Percentiles rank a stretch among this genome's conserved stretches.
These are phyloP conservation scores for Clarireedia sp. DNA, from an alignment of 2,329 filamentous ascomycete genomes.

Conservation along the genomic window DNA sequence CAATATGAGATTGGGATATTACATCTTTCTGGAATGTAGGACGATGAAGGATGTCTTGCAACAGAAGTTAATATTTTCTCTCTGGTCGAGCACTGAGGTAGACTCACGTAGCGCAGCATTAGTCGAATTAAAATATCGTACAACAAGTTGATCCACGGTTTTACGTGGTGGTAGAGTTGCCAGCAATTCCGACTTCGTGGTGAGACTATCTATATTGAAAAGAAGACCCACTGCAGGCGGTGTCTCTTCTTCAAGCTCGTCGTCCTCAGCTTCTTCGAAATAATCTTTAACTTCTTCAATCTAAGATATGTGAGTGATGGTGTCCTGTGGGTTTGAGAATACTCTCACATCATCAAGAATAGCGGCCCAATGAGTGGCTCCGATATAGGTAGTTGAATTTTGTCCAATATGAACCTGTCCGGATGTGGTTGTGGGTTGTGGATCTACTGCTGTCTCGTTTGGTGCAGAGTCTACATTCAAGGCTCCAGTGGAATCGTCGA, in stretches of 20 bases:
- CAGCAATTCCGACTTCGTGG: constrained; percentile 39
- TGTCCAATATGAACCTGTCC: constrained; percentile 40
- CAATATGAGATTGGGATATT: background rate
- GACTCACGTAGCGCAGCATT: constrained; percentile 43
- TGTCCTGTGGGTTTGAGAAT: background rate
- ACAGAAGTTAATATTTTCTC: background rate
- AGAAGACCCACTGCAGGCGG: constrained; percentile 31
- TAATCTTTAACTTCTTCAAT: constrained; percentile 52
- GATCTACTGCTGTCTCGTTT: background rate
- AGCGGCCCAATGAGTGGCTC: constrained; percentile 52
- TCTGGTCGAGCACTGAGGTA: no score
- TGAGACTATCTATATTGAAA: constrained; percentile 31
- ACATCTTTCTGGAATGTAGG: constrained; percentile 43
- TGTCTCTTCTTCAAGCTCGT: constrained; percentile 28
- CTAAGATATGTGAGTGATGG: constrained; percentile 29
- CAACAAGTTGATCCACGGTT: constrained; percentile 43
- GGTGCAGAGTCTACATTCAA: background rate
- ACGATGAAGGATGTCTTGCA: constrained; percentile 43
- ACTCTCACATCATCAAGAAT: constrained; percentile 50
- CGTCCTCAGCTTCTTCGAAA: constrained; percentile 38
- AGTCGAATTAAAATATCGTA: constrained; percentile 45
- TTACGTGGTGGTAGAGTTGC: constrained; percentile 39
- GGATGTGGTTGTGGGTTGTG: background rate
- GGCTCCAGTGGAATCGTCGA: background rate
- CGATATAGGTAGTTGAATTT: constrained; percentile 41